These are phyloP conservation scores for Colletotrichum lini DNA, from an alignment of 2,329 filamentous ascomycete species.

Conservation along the genomic window DNA sequence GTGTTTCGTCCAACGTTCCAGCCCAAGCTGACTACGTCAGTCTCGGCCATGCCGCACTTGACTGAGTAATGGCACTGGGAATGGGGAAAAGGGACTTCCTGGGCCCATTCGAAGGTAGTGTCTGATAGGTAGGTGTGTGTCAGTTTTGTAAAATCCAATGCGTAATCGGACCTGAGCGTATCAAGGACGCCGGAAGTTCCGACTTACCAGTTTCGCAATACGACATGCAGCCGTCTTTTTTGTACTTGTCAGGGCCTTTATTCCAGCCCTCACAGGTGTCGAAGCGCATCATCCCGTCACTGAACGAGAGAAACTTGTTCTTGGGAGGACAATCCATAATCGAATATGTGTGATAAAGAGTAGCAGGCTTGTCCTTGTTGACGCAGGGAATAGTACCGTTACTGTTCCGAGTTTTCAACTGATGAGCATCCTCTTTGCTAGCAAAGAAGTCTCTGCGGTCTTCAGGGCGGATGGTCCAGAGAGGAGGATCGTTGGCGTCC, in stretches of 20 bases:
- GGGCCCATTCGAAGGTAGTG: conserved; percentile 46
- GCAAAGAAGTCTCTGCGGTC: neutral
- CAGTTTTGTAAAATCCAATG: neutral
- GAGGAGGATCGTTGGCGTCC: neutral
- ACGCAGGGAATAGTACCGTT: neutral
- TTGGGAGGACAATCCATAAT: neutral
- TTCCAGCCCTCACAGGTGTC: conserved; percentile 2
- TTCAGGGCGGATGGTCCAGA: conserved; percentile 10
- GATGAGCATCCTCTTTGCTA: neutral
- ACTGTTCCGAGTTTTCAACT: neutral
- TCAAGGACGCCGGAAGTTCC: too few species aligned
- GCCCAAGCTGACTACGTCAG: conserved; percentile 48
- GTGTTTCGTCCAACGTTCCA: conserved; percentile 52
- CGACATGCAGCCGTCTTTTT: neutral
- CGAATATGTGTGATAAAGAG: neutral
- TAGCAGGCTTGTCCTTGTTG: neutral
- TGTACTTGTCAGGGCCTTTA: neutral
- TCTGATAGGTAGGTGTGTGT: neutral
- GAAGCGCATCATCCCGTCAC: neutral
- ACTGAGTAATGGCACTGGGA: conserved; percentile 52
- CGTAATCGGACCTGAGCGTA: neutral
- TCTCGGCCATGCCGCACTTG: conserved; percentile 48
- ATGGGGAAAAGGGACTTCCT: conserved; percentile 54
- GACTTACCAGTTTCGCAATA: conserved; percentile 1
- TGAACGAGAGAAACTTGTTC: neutral